Evolutionary conservation across 2,329 filamentous ascomycete species (phyloP), one percentile per base, ranked within the genome.

Genomic region (Scedosporium dehoogii): DNA sequence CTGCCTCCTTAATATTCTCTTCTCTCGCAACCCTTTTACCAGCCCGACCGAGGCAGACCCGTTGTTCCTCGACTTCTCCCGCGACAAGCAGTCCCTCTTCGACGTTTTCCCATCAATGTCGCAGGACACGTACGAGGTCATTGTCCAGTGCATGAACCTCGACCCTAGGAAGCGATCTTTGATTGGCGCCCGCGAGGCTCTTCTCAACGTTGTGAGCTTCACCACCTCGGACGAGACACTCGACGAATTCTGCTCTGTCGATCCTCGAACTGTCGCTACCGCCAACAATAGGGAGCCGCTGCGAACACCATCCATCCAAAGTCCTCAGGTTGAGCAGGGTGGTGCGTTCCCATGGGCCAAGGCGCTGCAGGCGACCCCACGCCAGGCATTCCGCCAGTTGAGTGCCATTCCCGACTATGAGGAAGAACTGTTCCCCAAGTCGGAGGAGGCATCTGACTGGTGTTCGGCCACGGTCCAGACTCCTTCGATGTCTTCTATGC

Each of bases 71-170:
- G 94, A 99, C 75, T 99, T 96, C 73, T 90, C 88, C 59, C 87
- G 90, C 64, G 93, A 99, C 77, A 92, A 92, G 74, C 92, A 97
- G 75, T 96, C 90, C 48, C 85, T 99, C 63, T 99, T 99, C 73
- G 94, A 99, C 73, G 91, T 97, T 70, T 99, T 99, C 75, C 92
- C 94, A 46, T 92, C 90, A 74, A 96, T 99, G 93, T 97, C 93
- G 59, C 91, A 96, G 74, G 94, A 99, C 74, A 97, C 94, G 0
- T 99, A 90, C 71, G 92, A 97, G 75, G 91, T 99, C 67, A 86
- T 99, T 74, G 86, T 88, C 60, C 85, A 96, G 76, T 96, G 91
- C 74, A 85, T 99, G 84, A 91, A 91, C 69, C 78, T 99, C 68
- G 93, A 99, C 72, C 94, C 94, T 10, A 84, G 83, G 73, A 96